Evolutionary conservation across 2,329 filamentous ascomycete genomes (phyloP).

Genomic region (Scedosporium minutisporum): DNA sequence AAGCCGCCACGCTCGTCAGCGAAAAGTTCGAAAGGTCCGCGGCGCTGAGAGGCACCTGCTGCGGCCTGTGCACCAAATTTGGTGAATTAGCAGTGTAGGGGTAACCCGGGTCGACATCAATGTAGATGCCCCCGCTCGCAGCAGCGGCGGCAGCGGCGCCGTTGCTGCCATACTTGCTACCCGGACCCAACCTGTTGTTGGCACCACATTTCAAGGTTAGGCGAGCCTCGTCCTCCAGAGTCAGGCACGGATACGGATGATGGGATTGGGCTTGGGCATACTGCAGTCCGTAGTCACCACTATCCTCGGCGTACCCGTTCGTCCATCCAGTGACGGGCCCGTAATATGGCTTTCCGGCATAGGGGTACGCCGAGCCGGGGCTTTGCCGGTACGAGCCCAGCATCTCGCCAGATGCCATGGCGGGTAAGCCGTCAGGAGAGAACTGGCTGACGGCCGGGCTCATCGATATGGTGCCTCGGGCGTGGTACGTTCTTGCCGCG

Average conservation of each 20-base stretch:
- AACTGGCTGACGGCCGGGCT: constrained; percentile 5
- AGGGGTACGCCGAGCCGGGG: constrained; percentile 19
- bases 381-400: constrained; percentile 3
- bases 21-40: constrained; percentile 27
- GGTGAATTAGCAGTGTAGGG: constrained; percentile 18
- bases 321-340: constrained; percentile 23
- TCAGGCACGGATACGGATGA: neutral
- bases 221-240: neutral
- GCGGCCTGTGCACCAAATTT: constrained; percentile 25
- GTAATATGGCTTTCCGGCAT: constrained; percentile 23
- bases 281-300: constrained; percentile 25
- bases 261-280: constrained; percentile 14
- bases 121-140: constrained; percentile 20
- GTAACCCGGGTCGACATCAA: constrained; percentile 24
- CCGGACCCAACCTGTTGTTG: constrained; percentile 20
- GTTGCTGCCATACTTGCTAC: constrained; percentile 21
- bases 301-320: constrained; percentile 24
- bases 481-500: constrained; percentile 22
- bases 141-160: constrained; percentile 13
- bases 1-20: constrained; percentile 30
- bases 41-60: constrained; percentile 8
- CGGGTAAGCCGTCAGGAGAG: constrained; percentile 1
- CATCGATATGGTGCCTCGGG: constrained; percentile 19
- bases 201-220: constrained; percentile 11
- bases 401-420: constrained; percentile 3